Conservation (phyloP, 2,329 filamentous ascomycete species). For the Cytospora schulzeri region DNA sequence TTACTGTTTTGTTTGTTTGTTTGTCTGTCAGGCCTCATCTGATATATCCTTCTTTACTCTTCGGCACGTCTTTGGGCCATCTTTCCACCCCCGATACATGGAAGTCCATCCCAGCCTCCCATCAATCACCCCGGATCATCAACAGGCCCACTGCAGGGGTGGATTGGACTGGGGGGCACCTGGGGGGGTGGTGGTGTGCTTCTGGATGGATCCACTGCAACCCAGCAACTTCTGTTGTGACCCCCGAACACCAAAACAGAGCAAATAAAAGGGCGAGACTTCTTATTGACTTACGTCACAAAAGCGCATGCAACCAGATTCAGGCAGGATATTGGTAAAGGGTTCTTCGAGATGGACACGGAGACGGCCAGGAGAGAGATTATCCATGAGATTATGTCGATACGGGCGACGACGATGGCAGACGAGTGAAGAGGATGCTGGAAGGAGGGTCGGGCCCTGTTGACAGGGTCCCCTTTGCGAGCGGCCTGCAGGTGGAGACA, state of each 20-base stretch:
- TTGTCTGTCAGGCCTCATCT: neutral
- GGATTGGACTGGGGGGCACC: neutral
- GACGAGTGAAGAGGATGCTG: conserved; percentile 38
- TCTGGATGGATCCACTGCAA: neutral
- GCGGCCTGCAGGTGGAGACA: conserved; percentile 36
- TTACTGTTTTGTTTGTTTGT: neutral
- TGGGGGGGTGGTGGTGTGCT: neutral
- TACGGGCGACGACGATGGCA: conserved; percentile 35
- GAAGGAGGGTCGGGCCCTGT: conserved; percentile 29
- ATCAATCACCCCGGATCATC: conserved; percentile 22
- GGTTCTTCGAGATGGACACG: conserved; percentile 29
- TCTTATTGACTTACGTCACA: conserved; percentile 35
- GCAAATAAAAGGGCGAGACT: no score
- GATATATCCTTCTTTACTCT: neutral
- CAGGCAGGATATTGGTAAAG: conserved; percentile 28
- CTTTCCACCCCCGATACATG: neutral
- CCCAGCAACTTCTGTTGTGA: neutral
- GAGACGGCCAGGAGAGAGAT: conserved; percentile 34
- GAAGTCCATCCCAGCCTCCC: conserved; percentile 7
- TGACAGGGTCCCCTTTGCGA: conserved; percentile 29
- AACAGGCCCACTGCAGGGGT: conserved; percentile 13
- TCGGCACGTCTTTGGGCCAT: neutral
- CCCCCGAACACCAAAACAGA: neutral
- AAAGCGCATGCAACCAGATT: conserved; percentile 34
- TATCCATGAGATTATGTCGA: conserved; percentile 35